A percentile compares a stretch with the other conserved stretches of the same genome.
Conservation (phyloP, 2,329 filamentous ascomycete species). For the Ophiosphaerella herpotricha region DNA sequence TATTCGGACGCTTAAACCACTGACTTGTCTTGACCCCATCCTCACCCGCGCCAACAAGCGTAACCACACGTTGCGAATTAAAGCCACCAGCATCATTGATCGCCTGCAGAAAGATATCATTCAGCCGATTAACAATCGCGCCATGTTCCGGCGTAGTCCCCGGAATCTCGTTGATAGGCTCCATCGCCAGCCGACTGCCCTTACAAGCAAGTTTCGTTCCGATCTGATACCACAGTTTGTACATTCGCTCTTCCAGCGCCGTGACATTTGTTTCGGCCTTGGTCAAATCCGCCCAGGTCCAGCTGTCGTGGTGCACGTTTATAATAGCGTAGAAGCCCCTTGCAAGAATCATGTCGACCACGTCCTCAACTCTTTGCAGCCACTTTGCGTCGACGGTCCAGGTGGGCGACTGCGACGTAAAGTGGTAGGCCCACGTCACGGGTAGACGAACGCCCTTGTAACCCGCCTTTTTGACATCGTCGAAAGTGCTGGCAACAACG, state of each 20-base stretch:
- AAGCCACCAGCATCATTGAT: slow-evolving; percentile 60
- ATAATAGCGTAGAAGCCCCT: slow-evolving; percentile 59
- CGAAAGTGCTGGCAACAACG: slow-evolving; percentile 56
- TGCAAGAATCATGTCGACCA: slow-evolving; percentile 60
- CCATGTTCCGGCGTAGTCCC: slow-evolving; percentile 58
- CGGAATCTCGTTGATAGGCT: slow-evolving; percentile 64
- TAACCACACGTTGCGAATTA: slow-evolving; percentile 61
- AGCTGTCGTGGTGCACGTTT: slow-evolving; percentile 65
- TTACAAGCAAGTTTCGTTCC: slow-evolving; percentile 60
- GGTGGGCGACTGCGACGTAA: slow-evolving; percentile 54
- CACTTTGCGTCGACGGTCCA: slow-evolving; percentile 61
- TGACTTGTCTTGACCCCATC: slow-evolving; percentile 59
- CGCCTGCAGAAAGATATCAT: slow-evolving; percentile 60
- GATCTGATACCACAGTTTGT: slow-evolving; percentile 63
- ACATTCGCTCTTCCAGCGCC: slow-evolving; percentile 61
- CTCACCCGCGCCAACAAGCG: slow-evolving; percentile 57
- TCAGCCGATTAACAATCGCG: slow-evolving; percentile 59
- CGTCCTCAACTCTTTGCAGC: slow-evolving; percentile 62
- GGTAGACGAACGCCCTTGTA: slow-evolving; percentile 65
- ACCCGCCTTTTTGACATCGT: slow-evolving; percentile 57
- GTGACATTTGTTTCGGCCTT: slow-evolving; percentile 53
- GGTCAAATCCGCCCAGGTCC: slow-evolving; percentile 62
- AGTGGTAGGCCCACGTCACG: slow-evolving; percentile 65
- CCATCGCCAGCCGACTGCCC: slow-evolving; percentile 59
- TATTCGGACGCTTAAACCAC: slow-evolving; percentile 58